Evolutionary conservation across 345 rosid genomes (phyloP).

Genomic region (Corymbia maculata): DNA sequence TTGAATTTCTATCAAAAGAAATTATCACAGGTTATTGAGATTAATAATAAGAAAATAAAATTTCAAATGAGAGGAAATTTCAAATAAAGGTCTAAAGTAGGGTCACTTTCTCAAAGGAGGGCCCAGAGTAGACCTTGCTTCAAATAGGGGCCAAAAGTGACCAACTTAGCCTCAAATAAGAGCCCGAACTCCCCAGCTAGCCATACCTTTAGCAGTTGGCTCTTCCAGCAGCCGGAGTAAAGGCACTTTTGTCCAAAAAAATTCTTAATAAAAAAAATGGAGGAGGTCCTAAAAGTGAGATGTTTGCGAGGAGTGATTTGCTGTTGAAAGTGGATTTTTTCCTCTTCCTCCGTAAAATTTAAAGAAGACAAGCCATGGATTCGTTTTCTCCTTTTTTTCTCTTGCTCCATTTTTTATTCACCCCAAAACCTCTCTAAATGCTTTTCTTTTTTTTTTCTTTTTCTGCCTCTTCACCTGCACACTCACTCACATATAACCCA

Average conservation of each 20-base stretch:
- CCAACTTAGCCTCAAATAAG: not conserved
- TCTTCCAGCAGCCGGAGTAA: not conserved
- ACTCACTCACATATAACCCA: not conserved
- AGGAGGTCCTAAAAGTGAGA: not conserved
- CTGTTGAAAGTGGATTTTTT: not conserved
- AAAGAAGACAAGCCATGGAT: not conserved
- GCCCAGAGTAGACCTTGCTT: not conserved
- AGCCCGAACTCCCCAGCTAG: not conserved
- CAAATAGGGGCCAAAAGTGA: not conserved
- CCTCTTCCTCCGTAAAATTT: not conserved
- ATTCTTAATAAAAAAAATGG: not conserved
- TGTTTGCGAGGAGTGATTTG: not conserved
- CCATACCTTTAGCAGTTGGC: not conserved
- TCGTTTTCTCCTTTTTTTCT: not conserved
- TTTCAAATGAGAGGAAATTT: not conserved
- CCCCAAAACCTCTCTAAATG: not conserved
- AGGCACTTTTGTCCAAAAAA: not conserved
- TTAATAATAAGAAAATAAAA: not conserved
- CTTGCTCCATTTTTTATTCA: not conserved
- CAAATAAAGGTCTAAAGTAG: not conserved
- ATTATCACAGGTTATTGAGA: not conserved
- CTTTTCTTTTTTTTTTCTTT: not conserved
- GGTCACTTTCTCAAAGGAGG: not conserved
- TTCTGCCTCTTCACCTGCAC: not conserved
- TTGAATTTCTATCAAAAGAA: constrained; percentile 55